A percentile compares a stretch with the other conserved stretches of the same genome.
Conservation (phyloP, 768 basidiomycete species). For the Boletus rubescentipes region DNA sequence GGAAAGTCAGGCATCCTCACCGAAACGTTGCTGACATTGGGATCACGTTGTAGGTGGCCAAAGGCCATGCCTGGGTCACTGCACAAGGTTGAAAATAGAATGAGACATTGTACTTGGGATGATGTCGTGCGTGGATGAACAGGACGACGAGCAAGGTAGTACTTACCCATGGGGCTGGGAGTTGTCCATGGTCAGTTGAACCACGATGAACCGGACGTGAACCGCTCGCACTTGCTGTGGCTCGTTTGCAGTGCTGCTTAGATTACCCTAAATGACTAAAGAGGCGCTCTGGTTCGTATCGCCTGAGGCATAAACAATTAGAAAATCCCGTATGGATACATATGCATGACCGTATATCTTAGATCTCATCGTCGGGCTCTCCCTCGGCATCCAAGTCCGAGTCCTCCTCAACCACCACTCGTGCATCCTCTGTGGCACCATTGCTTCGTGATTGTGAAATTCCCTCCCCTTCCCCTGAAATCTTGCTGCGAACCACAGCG, state of each 20-base stretch:
- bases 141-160: conserved; percentile 4
- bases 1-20: conserved; percentile 40
- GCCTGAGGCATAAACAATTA: conserved; percentile 25
- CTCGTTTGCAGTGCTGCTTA: conserved; percentile 32
- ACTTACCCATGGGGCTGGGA: conserved; percentile 36
- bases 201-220: conserved; percentile 37
- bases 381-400: conserved; percentile 43
- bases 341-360: conserved; percentile 31
- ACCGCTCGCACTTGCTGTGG: conserved; percentile 34
- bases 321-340: conserved; percentile 23
- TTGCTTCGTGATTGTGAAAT: conserved; percentile 2
- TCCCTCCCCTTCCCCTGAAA: conserved; percentile 19
- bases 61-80: conserved; percentile 65
- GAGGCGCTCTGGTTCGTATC: conserved; percentile 25
- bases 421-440: conserved; percentile 5
- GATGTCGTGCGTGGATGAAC: not conserved
- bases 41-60: conserved; percentile 58
- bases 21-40: conserved; percentile 56
- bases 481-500: conserved; percentile 30
- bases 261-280: conserved; percentile 23
- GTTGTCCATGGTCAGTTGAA: conserved; percentile 35
- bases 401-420: conserved; percentile 25
- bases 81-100: conserved; percentile 21
- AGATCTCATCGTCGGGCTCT: conserved; percentile 46
- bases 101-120: conserved; percentile 12